Evolutionary conservation across 441 rosid species (phyloP), one percentile per base, ranked within the genome.

Genomic region (Gossypium laxum): DNA sequence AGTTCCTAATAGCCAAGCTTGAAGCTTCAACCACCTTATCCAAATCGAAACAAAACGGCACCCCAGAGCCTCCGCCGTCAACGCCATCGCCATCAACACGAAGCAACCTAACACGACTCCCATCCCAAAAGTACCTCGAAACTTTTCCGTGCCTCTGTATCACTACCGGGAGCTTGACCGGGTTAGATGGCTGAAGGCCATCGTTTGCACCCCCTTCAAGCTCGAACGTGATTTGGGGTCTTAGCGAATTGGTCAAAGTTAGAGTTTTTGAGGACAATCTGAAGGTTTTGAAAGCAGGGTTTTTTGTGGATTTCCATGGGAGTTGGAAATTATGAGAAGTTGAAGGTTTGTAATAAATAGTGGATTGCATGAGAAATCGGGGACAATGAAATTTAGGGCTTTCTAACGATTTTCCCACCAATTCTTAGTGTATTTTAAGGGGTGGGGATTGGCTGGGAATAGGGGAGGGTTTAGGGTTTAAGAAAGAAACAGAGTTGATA

Each of bases 71-170:
- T 75, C 85, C 78, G 48, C 76, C 80, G 11, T 82, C 89, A 22
- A 82, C 90, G 75, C 85, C 78, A 54, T 75, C 80, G 15, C 82
- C 89, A 22, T 83, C 90, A 14, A 82, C 80, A 65, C 81, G 78
- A 68, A 71, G 77, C 76, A 89, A 65, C 66, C 64, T 66, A 81
- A 89, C 72, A 30, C 72, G 61, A 10, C 30, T 76, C 60, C 86
- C 94, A 8, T 87, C 87, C 91, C 91, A 89, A 60, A 80, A 74
- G 75, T 84, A 89, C 78, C 94, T 84, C 22, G 82, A 89, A 7
- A 83, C 88, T 78, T 77, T 77, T 52, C 94, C 89, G 2, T 85
- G 72, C 54, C 77, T 74, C 74, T 83, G 77, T 60, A 86, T 43
- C 75, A 78, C 87, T 67, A 87, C 85, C 1, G 94, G 90, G 0